Conservation (phyloP, 192 early-diverging fungal genomes). For the Geosiphon pyriformis region DNA sequence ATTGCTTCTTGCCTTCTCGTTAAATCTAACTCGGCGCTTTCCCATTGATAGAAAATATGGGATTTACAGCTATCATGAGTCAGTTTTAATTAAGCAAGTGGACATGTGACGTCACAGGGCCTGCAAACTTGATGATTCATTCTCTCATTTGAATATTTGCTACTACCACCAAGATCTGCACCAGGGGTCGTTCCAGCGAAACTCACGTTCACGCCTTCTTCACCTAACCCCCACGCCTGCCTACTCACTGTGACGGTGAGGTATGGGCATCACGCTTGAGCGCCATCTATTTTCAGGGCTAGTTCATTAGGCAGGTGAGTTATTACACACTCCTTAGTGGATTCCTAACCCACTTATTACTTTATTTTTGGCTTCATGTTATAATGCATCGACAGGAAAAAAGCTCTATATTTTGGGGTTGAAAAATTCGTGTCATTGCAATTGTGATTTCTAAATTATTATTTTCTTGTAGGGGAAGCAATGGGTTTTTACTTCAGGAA, state of each 20-base stretch:
- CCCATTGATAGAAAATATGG: too few relatives aligned
- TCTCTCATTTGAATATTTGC: constrained; percentile 77
- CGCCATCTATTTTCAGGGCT: constrained; percentile 75
- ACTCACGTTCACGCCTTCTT: constrained; percentile 57
- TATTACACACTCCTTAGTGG: constrained; percentile 71
- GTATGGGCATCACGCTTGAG: constrained; percentile 75
- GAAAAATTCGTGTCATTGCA: too few relatives aligned
- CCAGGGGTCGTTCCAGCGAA: constrained; percentile 60
- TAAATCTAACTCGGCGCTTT: background rate
- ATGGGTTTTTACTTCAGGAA: too few relatives aligned
- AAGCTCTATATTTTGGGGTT: too few relatives aligned
- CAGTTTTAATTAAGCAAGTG: too few relatives aligned
- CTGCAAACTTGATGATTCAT: too few relatives aligned
- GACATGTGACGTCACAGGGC: too few relatives aligned
- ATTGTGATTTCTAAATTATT: too few relatives aligned
- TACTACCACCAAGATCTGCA: constrained; percentile 78
- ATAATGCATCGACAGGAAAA: too few relatives aligned
- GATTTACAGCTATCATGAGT: too few relatives aligned
- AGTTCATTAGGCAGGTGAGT: constrained; percentile 56
- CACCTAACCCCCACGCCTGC: constrained; percentile 58
- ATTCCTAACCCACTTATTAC: constrained; percentile 80
- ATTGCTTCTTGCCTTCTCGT: background rate
- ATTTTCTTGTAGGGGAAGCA: too few relatives aligned
- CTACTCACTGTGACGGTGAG: constrained; percentile 63
- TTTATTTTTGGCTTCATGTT: constrained; percentile 76